These are phyloP conservation scores for Dillenia suffruticosa DNA, from an alignment of 164 flowering plant species.

Conservation along the genomic window DNA sequence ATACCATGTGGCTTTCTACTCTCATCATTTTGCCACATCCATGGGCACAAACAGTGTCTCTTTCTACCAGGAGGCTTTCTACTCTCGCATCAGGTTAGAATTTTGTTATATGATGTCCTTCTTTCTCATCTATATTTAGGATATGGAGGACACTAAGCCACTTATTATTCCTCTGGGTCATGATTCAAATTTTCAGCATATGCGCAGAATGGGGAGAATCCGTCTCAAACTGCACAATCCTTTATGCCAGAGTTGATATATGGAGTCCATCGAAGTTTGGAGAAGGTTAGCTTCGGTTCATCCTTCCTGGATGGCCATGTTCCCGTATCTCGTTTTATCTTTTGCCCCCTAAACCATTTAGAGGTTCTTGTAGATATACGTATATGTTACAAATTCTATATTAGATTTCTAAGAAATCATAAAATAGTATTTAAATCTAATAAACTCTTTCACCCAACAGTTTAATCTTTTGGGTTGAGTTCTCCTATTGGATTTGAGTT, in stretches of 20 bases:
- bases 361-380: no score
- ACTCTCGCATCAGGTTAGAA: slow-evolving; percentile 74
- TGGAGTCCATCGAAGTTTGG: slow-evolving; percentile 62
- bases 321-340: no score
- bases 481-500: no score
- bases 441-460: no score
- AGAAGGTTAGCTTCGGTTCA: slow-evolving; percentile 46
- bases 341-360: no score
- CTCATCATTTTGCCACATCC: slow-evolving; percentile 72
- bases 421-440: no score
- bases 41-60: slow-evolving; percentile 62
- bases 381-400: no score
- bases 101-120: neutral
- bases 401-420: no score
- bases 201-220: slow-evolving; percentile 94
- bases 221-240: slow-evolving; percentile 94
- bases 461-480: no score
- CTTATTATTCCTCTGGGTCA: slow-evolving; percentile 46
- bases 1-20: slow-evolving; percentile 71
- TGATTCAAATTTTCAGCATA: slow-evolving; percentile 71
- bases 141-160: neutral
- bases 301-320: neutral
- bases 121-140: neutral
- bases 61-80: neutral
- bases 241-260: slow-evolving; percentile 94